Evolutionary conservation across 345 rosid species (phyloP), one percentile per base, ranked within the genome.

Genomic region (Arabis alpina): DNA sequence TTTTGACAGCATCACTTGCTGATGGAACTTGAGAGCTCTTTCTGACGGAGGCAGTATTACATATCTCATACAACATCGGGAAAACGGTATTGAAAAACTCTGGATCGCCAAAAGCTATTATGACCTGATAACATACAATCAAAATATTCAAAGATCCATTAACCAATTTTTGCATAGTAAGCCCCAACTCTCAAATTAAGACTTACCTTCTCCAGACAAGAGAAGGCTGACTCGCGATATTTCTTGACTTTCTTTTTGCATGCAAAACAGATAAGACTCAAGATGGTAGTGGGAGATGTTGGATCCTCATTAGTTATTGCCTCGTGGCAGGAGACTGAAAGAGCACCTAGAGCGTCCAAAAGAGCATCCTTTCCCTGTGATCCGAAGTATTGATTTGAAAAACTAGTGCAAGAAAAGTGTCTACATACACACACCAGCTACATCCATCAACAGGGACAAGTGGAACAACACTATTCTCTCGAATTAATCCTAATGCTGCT

Each of bases 301-400:
- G 91, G 88, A 78, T 91, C 85, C 76, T 82, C 90, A 1, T 78
- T 57, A 36, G 80, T 57, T 69, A 93, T 91, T 54, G 85, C 89
- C 77, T 86, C 76, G 61, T 87, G 96, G 88, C 97, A 91, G 51
- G 96, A 73, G 45, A 77, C 82, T 32, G 83, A 86, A 66, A 93
- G 83, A 71, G 94, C 86, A 71, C 96, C 92, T 32, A 90, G 57
- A 57, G 97, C 98, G 76, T 78, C 73, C 74, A 93, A 72, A 70
- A 93, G 83, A 70, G 91, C 78, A 71, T 93, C 96, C 80, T 93
- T 93, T 64, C 98, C 98, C 97, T 93, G 86, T 54, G 39, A 36
- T 53, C 10, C 59, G 30, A 66, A 66, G 34, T 43, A 79, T 54
- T 30, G 69, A 37, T 42, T 59, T 43, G 51, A 42, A 61, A 72